Base-by-base conservation (phyloP, 495 filamentous ascomycete species). In the Pseudomonodictys pantanalensis region DNA sequence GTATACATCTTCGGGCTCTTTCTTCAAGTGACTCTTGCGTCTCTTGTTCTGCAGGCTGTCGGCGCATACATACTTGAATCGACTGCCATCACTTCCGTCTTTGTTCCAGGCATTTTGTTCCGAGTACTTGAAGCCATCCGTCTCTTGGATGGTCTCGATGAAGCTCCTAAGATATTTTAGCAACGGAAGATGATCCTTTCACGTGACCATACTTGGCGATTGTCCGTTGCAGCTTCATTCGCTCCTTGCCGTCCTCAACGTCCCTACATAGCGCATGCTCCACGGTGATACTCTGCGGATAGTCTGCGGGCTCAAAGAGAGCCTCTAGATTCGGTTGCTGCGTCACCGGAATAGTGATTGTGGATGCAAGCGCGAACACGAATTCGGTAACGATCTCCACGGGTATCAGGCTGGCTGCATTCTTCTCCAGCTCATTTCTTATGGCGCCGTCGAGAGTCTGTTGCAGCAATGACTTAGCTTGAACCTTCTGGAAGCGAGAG, bases 41-140 rank as follows among this genome's bases (percentile, higher is more conserved):
- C 58, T 46, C 1, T 39, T 51, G 38, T 62, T 66, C 35, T 66
- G 62, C 15, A 56, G 57, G 7, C 48, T 56, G 29, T 66, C 63
- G 5, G 41, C 42, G 29, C 56, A 66, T 8, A 66, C 53, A 35
- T 49, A 62, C 26, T 66, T 62, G 58, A 66, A 61, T 17, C 58
- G 51, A n/a, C 42, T 49, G 1, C 63, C 63, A 35, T 66, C 52
- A 15, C 22, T 51, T 28, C 55, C 55, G 3, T 56, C 57, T 24
- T 45, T 56, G 24, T 50, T 59, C 18, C 33, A 22, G 24, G 62
- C 62, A 10, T 65, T 57, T 39, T 58, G 57, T 29, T 66, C 63
- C 2, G 39, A 29, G 26, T 66, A 66, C 43, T 58, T 57, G 63
- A 57, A 66, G 0, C 47, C 35, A 28, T 66, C 63, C 3, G 56